Evolutionary conservation across 179 eudicot species (phyloP), one percentile per base, ranked within the genome.

Genomic region (Gypsophila paniculata): DNA sequence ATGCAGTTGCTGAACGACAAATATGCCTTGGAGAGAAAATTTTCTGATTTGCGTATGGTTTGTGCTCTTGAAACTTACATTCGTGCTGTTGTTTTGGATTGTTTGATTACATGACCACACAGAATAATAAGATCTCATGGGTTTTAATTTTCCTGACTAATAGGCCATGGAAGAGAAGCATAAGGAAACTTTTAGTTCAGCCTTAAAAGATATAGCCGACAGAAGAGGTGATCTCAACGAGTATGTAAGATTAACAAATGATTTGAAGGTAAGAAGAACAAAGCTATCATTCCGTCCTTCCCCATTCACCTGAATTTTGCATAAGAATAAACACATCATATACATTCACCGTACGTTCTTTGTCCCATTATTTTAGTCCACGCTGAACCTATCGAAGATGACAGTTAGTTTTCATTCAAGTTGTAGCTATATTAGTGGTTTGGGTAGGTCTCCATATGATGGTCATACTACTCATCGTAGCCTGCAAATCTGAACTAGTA

Each of bases 111-210:
- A 70, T 49, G 51, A n/a, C 26, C 44, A 18, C 44, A 18, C 38
- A 36, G 34, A 23, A 67, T 53, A 29, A 15, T 17, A 19, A 29
- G 59, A 71, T 75, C 46, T 60, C 61, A 54, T 59, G 61, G 53
- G 26, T 68, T n/a, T 48, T 19, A 23, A 38, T 72, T 62, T 26
- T 68, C 59, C 67, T 75, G 69, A 19, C 22, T 76, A 71, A 76
- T 80, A 93, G 98, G 97, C 87, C 69, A 85, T 91, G 77, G 94
- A 91, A 78, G 97, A 91, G 76, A 88, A 87, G 77, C 89, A 87
- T 79, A 88, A 70, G 79, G 98, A 91, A 75, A 83, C 85, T 54
- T 74, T 89, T 75, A 77, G 77, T 81, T 83, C 91, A 68, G 91
- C 89, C 67, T 77, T 85, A 69, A 86, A 85, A 59, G 96, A 91